Base-by-base conservation (phyloP, 1,139 yeast species). In the Taiozyma onychis region DNA sequence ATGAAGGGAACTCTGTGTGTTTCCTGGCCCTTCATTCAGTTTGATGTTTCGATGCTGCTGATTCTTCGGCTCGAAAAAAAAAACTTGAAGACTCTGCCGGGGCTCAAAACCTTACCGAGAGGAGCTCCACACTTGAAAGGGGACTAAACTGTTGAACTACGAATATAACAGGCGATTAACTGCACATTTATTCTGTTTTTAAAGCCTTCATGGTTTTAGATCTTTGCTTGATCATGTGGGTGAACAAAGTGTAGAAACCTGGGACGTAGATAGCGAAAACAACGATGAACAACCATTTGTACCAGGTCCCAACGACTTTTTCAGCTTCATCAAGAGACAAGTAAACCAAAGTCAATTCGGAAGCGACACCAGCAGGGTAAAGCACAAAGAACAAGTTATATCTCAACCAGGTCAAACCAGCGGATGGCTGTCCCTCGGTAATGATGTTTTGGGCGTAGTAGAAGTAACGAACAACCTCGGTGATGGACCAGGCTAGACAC, bases 201-300 rank as follows among this genome's bases (percentile, higher is more conserved):
- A 51, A 43, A 14, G 58, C 44, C 58, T 70, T 76, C 74, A 83
- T 74, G 4, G 79, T 85, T 72, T 83, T 85, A 67, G 71, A 77
- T 72, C 98, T 83, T 71, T 93, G 98, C 59, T 77, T 81, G 63
- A 93, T 76, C 96, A 93, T 93, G 66, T 95, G 93, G 18, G 87
- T 76, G 71, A 82, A 93, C 64, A 93, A 76, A 63, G 85, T 79
- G 66, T 88, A 90, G 66, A 91, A 81, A 0, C 97, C 96, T 7
- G 98, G 97, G 45, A 85, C 74, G 65, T 91, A 93, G 21, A 85
- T 75, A 42, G 80, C 67, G 69, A 93, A 74, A 48, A 80, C 73
- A 2, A 68, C 75, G 54, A 80, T 74, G 60, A 90, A 74, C 50
- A 78, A 64, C 64, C 76, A 75, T 45, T 81, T 76, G 67, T 79